Evolutionary conservation across 306 rosid genomes (phyloP).

Genomic region (Coriaria nepalensis): DNA sequence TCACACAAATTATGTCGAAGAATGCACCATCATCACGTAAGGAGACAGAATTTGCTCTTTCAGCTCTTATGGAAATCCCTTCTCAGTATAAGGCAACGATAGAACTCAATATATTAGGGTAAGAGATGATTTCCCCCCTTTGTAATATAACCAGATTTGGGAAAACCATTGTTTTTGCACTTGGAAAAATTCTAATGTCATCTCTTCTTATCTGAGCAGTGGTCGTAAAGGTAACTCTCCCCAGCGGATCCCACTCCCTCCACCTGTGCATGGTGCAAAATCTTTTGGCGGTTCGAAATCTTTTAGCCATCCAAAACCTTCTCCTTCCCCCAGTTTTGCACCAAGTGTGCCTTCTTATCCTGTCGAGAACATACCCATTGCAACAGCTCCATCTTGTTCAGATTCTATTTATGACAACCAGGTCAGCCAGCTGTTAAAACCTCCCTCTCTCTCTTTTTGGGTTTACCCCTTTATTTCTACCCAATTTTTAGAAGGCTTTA

Average conservation of each 20-base stretch:
- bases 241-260: slow-evolving; percentile 69
- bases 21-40: slow-evolving; percentile 44
- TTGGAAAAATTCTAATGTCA: not conserved
- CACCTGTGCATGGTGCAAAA: slow-evolving; percentile 42
- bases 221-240: slow-evolving; percentile 35
- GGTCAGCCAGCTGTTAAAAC: slow-evolving; percentile 25
- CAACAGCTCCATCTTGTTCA: slow-evolving; percentile 45
- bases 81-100: slow-evolving; percentile 86
- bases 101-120: slow-evolving; percentile 76
- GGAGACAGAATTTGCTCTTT: slow-evolving; percentile 89
- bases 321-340: slow-evolving; percentile 27
- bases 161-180: no score
- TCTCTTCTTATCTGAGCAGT: slow-evolving; percentile 25
- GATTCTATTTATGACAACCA: slow-evolving; percentile 52
- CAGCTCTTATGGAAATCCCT: slow-evolving; percentile 96
- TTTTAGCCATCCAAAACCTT: slow-evolving; percentile 29
- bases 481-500: no score
- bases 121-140: slow-evolving; percentile 13
- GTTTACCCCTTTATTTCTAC: no score
- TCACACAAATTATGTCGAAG: slow-evolving; percentile 77
- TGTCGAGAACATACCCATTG: slow-evolving; percentile 17
- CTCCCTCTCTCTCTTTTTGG: no score
- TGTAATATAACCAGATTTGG: slow-evolving; percentile 1
- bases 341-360: slow-evolving; percentile 42
- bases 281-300: slow-evolving; percentile 32